phyloP scores from a whole-genome alignment of 257 asterid species.

The Nicotiana attenuata region DNA sequence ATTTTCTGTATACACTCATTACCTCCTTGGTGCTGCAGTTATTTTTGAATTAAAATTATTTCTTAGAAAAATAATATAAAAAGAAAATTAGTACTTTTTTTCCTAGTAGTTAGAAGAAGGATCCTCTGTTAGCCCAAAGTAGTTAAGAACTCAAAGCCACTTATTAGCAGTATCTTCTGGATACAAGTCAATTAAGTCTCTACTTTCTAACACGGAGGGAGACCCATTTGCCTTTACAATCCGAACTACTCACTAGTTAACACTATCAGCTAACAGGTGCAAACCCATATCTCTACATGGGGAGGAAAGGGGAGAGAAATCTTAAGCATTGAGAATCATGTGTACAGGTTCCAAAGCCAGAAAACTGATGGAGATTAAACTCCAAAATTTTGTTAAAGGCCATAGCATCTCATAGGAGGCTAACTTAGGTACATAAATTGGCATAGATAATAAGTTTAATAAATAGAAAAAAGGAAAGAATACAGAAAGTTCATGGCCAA shows the following conservation, averaged over 20 bases:
- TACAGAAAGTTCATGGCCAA: not conserved
- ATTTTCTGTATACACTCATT: not conserved
- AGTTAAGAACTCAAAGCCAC: not conserved
- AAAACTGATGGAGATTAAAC: not conserved
- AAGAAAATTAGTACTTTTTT: not conserved
- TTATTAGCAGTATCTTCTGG: not conserved
- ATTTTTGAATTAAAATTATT: not conserved
- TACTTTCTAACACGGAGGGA: not conserved
- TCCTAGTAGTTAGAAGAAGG: not conserved
- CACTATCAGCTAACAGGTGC: not conserved
- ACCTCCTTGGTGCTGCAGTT: not conserved
- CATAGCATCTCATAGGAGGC: not conserved
- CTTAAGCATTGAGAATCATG: not conserved
- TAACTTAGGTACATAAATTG: not conserved
- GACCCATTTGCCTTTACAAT: not conserved
- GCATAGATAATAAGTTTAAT: not conserved
- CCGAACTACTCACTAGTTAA: not conserved
- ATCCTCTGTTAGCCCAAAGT: not conserved
- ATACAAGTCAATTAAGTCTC: not conserved
- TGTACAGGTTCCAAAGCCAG: not conserved
- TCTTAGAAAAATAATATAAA: not conserved
- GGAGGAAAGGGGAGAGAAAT: not conserved
- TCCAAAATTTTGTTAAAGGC: not conserved
- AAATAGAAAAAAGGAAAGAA: not conserved
- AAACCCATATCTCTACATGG: not conserved